These are phyloP conservation scores for Volvox africanus DNA, from an alignment of 139 green algal species.

Conservation along the genomic window DNA sequence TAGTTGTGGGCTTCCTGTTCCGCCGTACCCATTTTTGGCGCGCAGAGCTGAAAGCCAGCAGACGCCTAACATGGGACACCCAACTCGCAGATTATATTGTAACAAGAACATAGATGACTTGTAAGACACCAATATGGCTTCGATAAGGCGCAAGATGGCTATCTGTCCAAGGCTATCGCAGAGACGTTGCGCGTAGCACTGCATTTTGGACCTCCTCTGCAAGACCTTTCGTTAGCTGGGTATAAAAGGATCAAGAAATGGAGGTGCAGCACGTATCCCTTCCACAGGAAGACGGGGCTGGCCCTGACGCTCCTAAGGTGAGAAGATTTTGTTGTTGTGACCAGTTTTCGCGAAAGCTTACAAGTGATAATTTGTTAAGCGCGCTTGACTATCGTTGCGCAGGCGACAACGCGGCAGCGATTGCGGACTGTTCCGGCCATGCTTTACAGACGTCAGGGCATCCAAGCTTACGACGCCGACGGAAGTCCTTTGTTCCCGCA, in stretches of 20 bases:
- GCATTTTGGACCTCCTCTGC: no score
- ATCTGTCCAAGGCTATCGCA: background rate
- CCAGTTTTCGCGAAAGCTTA: background rate
- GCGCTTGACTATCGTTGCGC: background rate
- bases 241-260: background rate
- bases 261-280: background rate
- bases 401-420: background rate
- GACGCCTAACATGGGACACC: background rate
- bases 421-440: background rate
- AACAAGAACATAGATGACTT: background rate
- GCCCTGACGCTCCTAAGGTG: background rate
- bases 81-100: background rate
- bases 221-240: background rate
- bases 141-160: background rate
- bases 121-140: background rate
- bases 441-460: background rate
- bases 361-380: background rate
- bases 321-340: background rate
- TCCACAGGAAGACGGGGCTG: background rate
- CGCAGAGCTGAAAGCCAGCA: background rate
- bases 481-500: constrained; percentile 5
- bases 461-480: background rate
- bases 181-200: background rate
- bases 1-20: background rate
- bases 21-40: constrained; percentile 14